These are phyloP conservation scores for Lodderomyces elongisporus DNA, from an alignment of 1,139 yeast species.

Conservation along the genomic window DNA sequence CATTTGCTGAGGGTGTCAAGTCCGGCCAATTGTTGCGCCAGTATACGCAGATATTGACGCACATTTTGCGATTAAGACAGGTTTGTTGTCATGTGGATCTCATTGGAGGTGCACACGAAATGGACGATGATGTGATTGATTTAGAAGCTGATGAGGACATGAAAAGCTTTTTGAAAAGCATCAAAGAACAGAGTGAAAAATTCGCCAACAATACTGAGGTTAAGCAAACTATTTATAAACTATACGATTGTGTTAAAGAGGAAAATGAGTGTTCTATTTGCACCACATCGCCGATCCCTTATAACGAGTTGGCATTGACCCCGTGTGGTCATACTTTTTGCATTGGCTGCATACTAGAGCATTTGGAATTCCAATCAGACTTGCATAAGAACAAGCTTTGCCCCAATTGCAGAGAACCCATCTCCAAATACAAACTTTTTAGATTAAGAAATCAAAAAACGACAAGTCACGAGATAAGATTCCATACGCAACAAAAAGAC, in stretches of 20 bases:
- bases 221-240: constrained; percentile 23
- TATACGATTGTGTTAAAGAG: constrained; percentile 24
- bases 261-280: constrained; percentile 81
- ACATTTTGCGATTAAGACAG: constrained; percentile 78
- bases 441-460: constrained; percentile 29
- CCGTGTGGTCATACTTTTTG: constrained; percentile 84
- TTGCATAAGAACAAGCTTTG: constrained; percentile 37
- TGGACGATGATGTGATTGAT: constrained; percentile 29
- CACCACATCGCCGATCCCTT: constrained; percentile 56
- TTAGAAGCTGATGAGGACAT: constrained; percentile 15
- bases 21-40: constrained; percentile 69
- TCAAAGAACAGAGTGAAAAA: constrained; percentile 22
- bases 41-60: constrained; percentile 78
- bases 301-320: constrained; percentile 58
- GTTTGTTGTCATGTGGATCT: constrained; percentile 80
- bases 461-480: constrained; percentile 28
- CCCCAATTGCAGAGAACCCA: constrained; percentile 53
- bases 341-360: constrained; percentile 66
- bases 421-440: constrained; percentile 42
- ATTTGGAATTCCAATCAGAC: constrained; percentile 45
- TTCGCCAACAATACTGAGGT: constrained; percentile 31
- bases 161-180: constrained; percentile 14
- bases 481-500: constrained; percentile 24
- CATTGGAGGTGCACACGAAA: constrained; percentile 42
- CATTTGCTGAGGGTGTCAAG: constrained; percentile 59